Evolutionary conservation across 2,329 filamentous ascomycete species (phyloP).

Genomic region (Chaetomiaceae sp.): DNA sequence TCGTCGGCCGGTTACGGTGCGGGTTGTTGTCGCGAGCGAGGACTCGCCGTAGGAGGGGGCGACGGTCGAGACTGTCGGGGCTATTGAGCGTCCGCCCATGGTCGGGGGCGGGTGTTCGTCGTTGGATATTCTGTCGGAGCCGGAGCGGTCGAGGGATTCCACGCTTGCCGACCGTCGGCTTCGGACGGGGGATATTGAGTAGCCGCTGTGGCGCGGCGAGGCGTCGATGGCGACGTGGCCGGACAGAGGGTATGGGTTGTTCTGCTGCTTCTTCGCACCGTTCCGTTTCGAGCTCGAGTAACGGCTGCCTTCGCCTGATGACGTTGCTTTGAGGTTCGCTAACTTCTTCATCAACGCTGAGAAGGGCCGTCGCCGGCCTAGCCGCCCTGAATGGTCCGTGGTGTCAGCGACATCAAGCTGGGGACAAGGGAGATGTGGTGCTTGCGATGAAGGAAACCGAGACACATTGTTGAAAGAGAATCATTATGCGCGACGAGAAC

Average conservation of each 20-base stretch:
- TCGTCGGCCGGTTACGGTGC: slow-evolving; percentile 63
- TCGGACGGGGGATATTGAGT: slow-evolving; percentile 54
- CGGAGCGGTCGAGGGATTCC: slow-evolving; percentile 53
- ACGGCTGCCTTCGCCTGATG: slow-evolving; percentile 53
- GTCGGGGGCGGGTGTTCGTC: slow-evolving; percentile 55
- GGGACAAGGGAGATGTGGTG: slow-evolving; percentile 2
- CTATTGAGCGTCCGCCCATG: slow-evolving; percentile 61
- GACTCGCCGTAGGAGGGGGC: slow-evolving; percentile 69
- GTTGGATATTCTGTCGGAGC: slow-evolving; percentile 57
- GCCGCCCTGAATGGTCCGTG: slow-evolving; percentile 56
- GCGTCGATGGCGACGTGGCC: slow-evolving; percentile 46
- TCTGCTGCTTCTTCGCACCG: slow-evolving; percentile 55
- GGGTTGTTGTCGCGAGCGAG: slow-evolving; percentile 67
- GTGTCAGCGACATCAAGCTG: slow-evolving; percentile 30
- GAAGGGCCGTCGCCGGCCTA: slow-evolving; percentile 76
- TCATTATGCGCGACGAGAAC: no score
- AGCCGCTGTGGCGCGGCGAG: slow-evolving; percentile 42
- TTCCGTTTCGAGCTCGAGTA: slow-evolving; percentile 41
- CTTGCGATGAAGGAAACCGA: background rate
- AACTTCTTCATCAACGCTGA: slow-evolving; percentile 92
- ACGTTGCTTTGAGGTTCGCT: slow-evolving; percentile 71
- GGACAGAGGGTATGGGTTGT: slow-evolving; percentile 90
- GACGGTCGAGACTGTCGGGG: slow-evolving; percentile 77
- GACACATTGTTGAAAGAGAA: no score
- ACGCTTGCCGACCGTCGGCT: slow-evolving; percentile 46